phyloP scores from a whole-genome alignment of 192 early-diverging fungal genomes.

The Dimargaris cristalligena region DNA sequence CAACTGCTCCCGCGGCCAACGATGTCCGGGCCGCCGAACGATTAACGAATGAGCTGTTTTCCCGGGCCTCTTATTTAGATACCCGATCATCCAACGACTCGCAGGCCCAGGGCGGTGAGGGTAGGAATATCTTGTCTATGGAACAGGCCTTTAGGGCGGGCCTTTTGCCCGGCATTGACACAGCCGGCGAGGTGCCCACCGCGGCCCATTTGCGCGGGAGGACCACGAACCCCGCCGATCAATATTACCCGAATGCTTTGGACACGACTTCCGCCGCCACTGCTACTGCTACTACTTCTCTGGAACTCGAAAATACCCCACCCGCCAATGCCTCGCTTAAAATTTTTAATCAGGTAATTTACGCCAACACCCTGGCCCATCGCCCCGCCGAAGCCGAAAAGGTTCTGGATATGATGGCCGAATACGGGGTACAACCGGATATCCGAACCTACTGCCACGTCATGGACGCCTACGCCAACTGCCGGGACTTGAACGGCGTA shows the following conservation, averaged over 20 bases:
- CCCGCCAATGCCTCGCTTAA: slow-evolving; percentile 2
- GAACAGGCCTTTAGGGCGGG: background rate
- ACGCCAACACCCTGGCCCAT: slow-evolving; percentile 43
- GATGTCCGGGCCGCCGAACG: background rate
- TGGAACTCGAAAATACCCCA: background rate
- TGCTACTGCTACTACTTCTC: background rate
- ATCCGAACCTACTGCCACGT: slow-evolving; percentile 54
- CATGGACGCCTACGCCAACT: slow-evolving; percentile 60
- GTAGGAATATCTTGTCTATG: background rate
- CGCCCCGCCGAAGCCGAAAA: slow-evolving; percentile 40
- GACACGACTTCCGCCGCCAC: too few relatives aligned
- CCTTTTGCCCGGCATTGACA: slow-evolving; percentile 3
- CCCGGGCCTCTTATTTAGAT: slow-evolving; percentile 1
- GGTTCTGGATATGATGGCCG: slow-evolving; percentile 42
- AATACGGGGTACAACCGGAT: slow-evolving; percentile 45
- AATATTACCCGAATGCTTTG: background rate
- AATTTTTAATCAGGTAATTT: slow-evolving; percentile 35
- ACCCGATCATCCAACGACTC: background rate
- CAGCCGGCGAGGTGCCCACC: background rate
- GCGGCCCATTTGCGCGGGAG: background rate
- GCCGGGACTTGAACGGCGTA: slow-evolving; percentile 38
- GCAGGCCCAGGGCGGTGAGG: too few relatives aligned
- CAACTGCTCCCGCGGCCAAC: background rate
- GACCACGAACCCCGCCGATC: background rate
- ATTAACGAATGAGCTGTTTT: slow-evolving; percentile 1